Conservation (phyloP, 108 stramenopile genomes). For the Nitzschia palea region DNA sequence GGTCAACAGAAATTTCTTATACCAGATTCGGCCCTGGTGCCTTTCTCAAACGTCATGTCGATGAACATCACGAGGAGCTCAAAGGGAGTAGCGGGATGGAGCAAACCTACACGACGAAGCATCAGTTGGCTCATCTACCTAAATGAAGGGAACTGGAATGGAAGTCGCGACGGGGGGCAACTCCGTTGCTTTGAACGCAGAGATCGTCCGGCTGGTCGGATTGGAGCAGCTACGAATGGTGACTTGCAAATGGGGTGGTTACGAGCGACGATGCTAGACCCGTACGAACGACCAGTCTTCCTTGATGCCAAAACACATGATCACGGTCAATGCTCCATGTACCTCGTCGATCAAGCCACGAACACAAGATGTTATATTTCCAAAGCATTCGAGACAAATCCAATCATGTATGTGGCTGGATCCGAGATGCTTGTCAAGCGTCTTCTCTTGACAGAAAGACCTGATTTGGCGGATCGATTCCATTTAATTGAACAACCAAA, state of each 20-base stretch:
- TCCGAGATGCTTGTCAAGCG: conserved; percentile 28
- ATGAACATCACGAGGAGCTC: conserved; percentile 76
- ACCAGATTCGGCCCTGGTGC: conserved; percentile 68
- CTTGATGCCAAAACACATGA: conserved; percentile 49
- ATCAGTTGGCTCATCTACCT: conserved; percentile 70
- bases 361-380: conserved; percentile 39
- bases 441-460: conserved; percentile 15
- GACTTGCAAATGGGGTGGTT: conserved; percentile 76
- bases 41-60: conserved; percentile 57
- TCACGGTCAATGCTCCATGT: conserved; percentile 54
- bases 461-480: conserved; percentile 42
- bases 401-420: conserved; percentile 49
- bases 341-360: conserved; percentile 24
- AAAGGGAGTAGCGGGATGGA: conserved; percentile 61
- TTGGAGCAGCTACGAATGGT: conserved; percentile 39
- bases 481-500: conserved; percentile 52
- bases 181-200: conserved; percentile 50
- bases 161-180: conserved; percentile 37
- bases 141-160: conserved; percentile 60
- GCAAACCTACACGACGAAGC: conserved; percentile 50
- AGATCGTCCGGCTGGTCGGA: not conserved
- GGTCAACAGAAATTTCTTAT: conserved; percentile 59
- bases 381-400: conserved; percentile 48
- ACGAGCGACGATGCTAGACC: conserved; percentile 28
- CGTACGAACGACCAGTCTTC: conserved; percentile 60